Conservation (phyloP, 1,139 yeast species). For the Trichomonascaceae sp. region DNA sequence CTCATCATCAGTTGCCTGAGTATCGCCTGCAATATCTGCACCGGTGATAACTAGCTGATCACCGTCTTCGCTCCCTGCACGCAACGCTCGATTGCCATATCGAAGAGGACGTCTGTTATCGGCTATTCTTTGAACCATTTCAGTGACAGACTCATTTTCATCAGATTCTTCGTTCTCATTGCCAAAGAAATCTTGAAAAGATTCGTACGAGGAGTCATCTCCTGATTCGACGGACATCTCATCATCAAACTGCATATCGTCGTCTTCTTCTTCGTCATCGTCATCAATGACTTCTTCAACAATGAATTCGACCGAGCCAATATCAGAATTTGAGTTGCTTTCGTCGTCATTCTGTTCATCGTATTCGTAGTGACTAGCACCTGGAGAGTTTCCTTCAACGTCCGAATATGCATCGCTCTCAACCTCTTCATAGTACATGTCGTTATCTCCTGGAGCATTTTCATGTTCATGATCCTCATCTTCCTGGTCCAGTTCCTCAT, state of each 20-base stretch:
- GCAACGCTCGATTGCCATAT: conserved; percentile 1
- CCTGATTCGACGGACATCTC: conserved; percentile 35
- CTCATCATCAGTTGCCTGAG: conserved; percentile 16
- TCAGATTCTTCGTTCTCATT: conserved; percentile 17
- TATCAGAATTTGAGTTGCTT: conserved; percentile 32
- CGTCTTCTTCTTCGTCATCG: conserved; percentile 22
- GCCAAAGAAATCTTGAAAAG: conserved; percentile 7
- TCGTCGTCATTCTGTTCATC: conserved; percentile 23
- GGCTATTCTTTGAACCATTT: background rate
- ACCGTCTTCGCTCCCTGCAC: background rate
- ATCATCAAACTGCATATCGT: conserved; percentile 22
- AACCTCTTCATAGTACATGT: conserved; percentile 27
- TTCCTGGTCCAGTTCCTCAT: conserved; percentile 26
- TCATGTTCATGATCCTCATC: conserved; percentile 13
- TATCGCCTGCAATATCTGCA: conserved; percentile 11
- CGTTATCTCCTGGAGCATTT: conserved; percentile 27
- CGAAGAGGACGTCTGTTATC: conserved; percentile 3
- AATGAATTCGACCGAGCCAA: conserved; percentile 6
- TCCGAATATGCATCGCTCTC: conserved; percentile 32
- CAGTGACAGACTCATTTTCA: conserved; percentile 1
- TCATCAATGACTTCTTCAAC: conserved; percentile 18
- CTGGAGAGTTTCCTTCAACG: conserved; percentile 30
- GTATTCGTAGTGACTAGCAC: conserved; percentile 29
- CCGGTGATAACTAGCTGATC: conserved; percentile 11
- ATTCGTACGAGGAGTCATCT: conserved; percentile 10